Evolutionary conservation across 805 yeast species (phyloP).

Genomic region (Scheffersomyces amazonensis): DNA sequence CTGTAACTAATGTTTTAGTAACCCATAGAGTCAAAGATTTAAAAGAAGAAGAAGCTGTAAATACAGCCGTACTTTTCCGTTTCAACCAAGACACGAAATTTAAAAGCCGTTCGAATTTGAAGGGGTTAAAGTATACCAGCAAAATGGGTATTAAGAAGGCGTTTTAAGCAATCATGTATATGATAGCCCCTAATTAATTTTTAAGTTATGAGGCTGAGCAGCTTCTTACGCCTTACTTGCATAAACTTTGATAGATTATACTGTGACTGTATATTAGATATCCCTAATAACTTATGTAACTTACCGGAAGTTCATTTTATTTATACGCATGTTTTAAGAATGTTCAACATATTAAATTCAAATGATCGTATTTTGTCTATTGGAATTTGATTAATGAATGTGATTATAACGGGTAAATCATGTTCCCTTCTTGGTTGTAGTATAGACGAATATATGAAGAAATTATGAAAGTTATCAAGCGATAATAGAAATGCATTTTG

Average conservation of each 20-base stretch:
- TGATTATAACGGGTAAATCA: constrained; percentile 13
- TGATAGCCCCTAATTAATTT: too few relatives aligned
- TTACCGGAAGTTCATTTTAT: too few relatives aligned
- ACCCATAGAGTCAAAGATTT: neutral
- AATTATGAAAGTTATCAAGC: constrained; percentile 2
- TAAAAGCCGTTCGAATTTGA: neutral
- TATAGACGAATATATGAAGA: constrained; percentile 10
- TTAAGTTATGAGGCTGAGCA: too few relatives aligned
- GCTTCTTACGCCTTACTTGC: too few relatives aligned
- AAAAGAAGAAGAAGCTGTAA: neutral
- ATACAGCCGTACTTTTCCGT: neutral
- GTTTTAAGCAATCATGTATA: neutral
- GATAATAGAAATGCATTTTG: constrained; percentile 3
- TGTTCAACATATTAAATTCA: constrained; percentile 6
- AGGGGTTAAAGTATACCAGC: neutral
- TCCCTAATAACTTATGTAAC: too few relatives aligned
- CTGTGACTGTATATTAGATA: neutral
- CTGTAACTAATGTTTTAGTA: neutral
- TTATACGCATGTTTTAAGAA: constrained; percentile 1
- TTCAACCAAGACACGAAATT: neutral
- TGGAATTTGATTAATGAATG: constrained; percentile 11
- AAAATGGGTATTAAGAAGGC: neutral
- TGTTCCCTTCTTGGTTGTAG: constrained; percentile 2
- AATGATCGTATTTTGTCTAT: neutral
- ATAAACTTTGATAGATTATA: too few relatives aligned